phyloP scores from a whole-genome alignment of 2,329 filamentous ascomycete genomes.

The Fusarium xyrophilum region DNA sequence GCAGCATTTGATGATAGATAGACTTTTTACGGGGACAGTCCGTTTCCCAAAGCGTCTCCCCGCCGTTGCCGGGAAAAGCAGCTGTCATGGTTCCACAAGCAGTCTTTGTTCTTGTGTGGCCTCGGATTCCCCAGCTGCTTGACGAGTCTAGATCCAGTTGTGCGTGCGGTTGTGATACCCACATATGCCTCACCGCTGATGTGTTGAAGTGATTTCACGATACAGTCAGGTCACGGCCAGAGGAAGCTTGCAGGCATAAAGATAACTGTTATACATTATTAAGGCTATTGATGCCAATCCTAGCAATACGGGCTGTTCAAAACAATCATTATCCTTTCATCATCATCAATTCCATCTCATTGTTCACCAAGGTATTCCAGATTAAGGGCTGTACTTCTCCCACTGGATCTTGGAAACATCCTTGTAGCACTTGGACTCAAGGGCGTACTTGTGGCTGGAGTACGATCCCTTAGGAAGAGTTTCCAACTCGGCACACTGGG shows the following conservation, averaged over 20 bases:
- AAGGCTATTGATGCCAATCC: slow-evolving; percentile 19
- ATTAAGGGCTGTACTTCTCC: slow-evolving; percentile 35
- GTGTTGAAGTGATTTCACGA: not conserved
- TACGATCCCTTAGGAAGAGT: slow-evolving; percentile 46
- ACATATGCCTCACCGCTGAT: slow-evolving; percentile 11
- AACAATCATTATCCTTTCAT: slow-evolving; percentile 28
- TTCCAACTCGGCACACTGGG: slow-evolving; percentile 52
- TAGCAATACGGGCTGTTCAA: slow-evolving; percentile 23
- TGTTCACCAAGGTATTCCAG: not conserved
- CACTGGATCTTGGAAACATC: slow-evolving; percentile 46
- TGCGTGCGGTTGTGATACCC: slow-evolving; percentile 2
- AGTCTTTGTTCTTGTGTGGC: slow-evolving; percentile 1
- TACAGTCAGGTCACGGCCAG: not conserved
- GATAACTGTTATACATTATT: slow-evolving; percentile 26
- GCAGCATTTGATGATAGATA: slow-evolving; percentile 5
- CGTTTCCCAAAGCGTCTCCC: not conserved
- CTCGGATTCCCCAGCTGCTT: slow-evolving; percentile 5
- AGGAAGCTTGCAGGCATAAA: not conserved
- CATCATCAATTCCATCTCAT: slow-evolving; percentile 24
- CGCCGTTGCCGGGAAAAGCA: not conserved
- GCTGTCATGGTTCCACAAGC: slow-evolving; percentile 3
- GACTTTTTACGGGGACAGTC: not conserved
- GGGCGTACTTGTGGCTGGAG: slow-evolving; percentile 51
- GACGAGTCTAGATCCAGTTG: slow-evolving; percentile 2
- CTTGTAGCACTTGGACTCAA: slow-evolving; percentile 50